Base-by-base conservation (phyloP, 352 stramenopile species). In the Blastocystis sp. region DNA sequence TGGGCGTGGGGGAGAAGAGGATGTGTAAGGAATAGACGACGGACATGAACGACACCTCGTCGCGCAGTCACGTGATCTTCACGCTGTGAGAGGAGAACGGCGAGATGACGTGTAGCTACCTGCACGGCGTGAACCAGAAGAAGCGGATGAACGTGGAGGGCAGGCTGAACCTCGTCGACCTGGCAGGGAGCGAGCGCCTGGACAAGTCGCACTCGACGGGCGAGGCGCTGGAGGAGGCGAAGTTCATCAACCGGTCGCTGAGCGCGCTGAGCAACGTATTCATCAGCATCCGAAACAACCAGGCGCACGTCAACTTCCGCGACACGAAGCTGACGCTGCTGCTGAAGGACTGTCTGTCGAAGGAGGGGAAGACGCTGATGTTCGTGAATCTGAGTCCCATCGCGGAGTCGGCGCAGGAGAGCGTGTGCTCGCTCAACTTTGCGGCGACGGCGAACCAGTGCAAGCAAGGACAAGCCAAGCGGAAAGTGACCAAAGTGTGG, bases 281-380 rank as follows among this genome's bases (percentile, higher is more conserved):
- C 55, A 93, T 98, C 59, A 97, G 97, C 63, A 99, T 98, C 93
- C 93, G 97, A 62, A 99, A 99, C 92, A 98, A 94, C 62, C 99
- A 98, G 91, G 16, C 33, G 2, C 91, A 92, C 62, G 93, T 98
- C 35, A 97, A 97, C 62, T 99, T 98, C 93, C 93, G 98, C 67
- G 99, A 99, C 92, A 98, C 94, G 55, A 99, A 99, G 92, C 93
- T 99, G 29, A 99, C 97, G 31, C 98, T 99, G 91, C 94, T 99
- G 55, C 93, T 99, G 29, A 97, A 99, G 93, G 96, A 98, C 69
- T 97, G 96, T 88, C 94, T 99, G 4, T 98, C 96, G 88, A 97
- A 97, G 12, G 96, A 99, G 92, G 97, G 97, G 60, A 99, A 99
- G 93, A 98, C 97, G 88, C 93, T 99, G 59, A 99, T 99, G 97